Evolutionary conservation across 495 filamentous ascomycete species (phyloP).

Genomic region (Aspergillus steynii): DNA sequence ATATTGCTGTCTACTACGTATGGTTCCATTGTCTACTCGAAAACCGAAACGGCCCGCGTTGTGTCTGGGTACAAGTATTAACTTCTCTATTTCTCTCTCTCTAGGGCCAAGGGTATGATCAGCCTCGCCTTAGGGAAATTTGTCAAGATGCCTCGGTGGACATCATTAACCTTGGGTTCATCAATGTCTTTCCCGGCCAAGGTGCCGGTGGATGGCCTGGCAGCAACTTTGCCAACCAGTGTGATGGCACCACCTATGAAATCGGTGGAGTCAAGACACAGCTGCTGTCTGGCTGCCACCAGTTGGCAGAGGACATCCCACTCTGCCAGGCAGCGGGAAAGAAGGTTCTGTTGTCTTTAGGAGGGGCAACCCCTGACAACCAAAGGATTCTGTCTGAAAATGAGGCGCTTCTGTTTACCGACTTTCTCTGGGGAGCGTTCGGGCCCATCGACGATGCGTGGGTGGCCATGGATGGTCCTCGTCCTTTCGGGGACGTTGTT

Average conservation of each 20-base stretch:
- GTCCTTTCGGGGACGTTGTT: conserved; percentile 61
- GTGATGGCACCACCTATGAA: conserved; percentile 51
- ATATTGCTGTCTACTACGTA: conserved; percentile 69
- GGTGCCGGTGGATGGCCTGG: conserved; percentile 54
- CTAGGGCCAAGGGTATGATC: conserved; percentile 52
- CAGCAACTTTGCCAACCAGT: conserved; percentile 67
- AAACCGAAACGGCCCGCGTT: neutral
- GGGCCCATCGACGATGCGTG: conserved; percentile 50
- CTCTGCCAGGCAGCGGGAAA: conserved; percentile 65
- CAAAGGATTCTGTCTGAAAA: conserved; percentile 36
- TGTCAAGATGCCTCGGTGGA: conserved; percentile 61
- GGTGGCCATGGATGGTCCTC: conserved; percentile 36
- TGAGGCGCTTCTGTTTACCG: conserved; percentile 51
- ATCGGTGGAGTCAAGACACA: conserved; percentile 26
- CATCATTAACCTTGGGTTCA: conserved; percentile 67
- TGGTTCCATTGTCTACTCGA: neutral
- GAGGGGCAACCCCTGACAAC: conserved; percentile 49
- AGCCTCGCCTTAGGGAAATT: conserved; percentile 52
- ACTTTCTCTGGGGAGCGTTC: conserved; percentile 64
- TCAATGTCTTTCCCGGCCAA: conserved; percentile 62
- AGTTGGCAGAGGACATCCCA: conserved; percentile 61
- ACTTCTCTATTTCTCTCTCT: neutral
- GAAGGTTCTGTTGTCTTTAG: conserved; percentile 65
- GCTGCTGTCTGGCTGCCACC: conserved; percentile 49
- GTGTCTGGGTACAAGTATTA: conserved; percentile 5